Percentiles rank a stretch among this genome's conserved stretches.
These are phyloP conservation scores for Brassica rapa DNA, from an alignment of 345 rosid species.

Conservation along the genomic window DNA sequence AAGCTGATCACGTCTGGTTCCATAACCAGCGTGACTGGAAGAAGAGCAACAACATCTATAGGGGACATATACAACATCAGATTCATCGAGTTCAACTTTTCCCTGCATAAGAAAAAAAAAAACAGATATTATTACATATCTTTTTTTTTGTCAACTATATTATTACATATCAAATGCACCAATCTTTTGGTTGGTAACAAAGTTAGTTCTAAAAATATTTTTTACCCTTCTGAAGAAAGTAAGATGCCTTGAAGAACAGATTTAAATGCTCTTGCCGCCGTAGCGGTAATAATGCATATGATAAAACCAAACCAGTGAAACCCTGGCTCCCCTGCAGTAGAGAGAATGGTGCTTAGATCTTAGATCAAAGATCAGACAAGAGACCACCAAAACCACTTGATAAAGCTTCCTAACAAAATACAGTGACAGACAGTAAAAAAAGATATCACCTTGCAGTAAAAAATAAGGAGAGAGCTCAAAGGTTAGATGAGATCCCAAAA, in stretches of 20 bases:
- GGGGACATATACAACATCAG: too few relatives aligned
- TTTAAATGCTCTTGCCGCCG: constrained; percentile 94
- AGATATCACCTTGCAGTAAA: constrained; percentile 18
- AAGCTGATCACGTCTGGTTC: too few relatives aligned
- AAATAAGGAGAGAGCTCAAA: constrained; percentile 12
- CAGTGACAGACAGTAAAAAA: background rate
- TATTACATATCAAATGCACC: background rate
- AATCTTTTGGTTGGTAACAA: background rate
- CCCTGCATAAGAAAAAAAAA: too few relatives aligned
- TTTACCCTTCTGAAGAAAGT: constrained; percentile 91
- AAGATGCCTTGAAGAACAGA: constrained; percentile 92
- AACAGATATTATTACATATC: too few relatives aligned
- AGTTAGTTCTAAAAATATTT: background rate
- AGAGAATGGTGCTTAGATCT: background rate
- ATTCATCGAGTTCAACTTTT: too few relatives aligned
- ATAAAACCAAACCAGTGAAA: constrained; percentile 93
- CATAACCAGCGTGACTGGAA: too few relatives aligned
- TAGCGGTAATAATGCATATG: constrained; percentile 83
- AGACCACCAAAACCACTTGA: constrained; percentile 1
- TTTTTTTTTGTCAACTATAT: too few relatives aligned
- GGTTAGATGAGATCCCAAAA: constrained; percentile 21
- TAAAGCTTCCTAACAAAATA: background rate
- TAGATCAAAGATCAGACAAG: constrained; percentile 8
- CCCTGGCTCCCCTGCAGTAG: constrained; percentile 77
- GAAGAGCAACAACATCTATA: too few relatives aligned